phyloP scores from a whole-genome alignment of 192 early-diverging fungal species.

The Linnemannia zychae region DNA sequence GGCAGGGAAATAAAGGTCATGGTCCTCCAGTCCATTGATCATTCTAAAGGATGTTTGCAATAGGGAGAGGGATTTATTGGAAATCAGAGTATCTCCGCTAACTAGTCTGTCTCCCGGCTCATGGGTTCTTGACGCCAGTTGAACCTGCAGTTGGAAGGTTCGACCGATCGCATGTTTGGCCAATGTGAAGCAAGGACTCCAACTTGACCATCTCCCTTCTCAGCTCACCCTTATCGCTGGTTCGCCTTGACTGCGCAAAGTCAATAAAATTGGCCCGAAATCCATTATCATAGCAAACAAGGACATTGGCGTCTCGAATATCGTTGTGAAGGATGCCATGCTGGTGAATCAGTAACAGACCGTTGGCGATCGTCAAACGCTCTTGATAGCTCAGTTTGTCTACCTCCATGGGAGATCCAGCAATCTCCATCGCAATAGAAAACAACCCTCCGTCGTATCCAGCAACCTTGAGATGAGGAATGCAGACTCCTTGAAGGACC shows the following conservation, averaged over 20 bases:
- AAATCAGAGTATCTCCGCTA: too few species aligned
- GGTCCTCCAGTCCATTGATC: too few species aligned
- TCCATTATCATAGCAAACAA: constrained; percentile 28
- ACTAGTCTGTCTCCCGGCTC: too few species aligned
- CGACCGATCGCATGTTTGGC: not conserved
- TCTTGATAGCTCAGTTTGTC: constrained; percentile 28
- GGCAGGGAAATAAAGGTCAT: too few species aligned
- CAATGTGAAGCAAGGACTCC: constrained; percentile 15
- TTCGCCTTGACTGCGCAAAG: constrained; percentile 31
- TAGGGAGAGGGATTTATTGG: too few species aligned
- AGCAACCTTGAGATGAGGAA: constrained; percentile 32
- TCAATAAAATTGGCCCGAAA: constrained; percentile 25
- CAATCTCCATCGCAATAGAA: constrained; percentile 18
- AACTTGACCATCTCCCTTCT: constrained; percentile 25
- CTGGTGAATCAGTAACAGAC: constrained; percentile 33
- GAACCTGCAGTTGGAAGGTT: not conserved
- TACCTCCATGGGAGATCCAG: constrained; percentile 23
- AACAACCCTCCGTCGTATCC: constrained; percentile 30
- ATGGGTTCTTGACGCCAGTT: too few species aligned
- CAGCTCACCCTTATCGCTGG: constrained; percentile 15
- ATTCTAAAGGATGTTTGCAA: too few species aligned
- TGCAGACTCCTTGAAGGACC: constrained; percentile 29
- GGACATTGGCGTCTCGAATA: constrained; percentile 24
- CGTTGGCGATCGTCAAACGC: constrained; percentile 16
- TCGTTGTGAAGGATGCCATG: constrained; percentile 39